Percentiles rank a stretch among this genome's conserved stretches.
Conservation (phyloP, 1,284 basidiomycete genomes). For the Melanopsichium pennsylvanicum region DNA sequence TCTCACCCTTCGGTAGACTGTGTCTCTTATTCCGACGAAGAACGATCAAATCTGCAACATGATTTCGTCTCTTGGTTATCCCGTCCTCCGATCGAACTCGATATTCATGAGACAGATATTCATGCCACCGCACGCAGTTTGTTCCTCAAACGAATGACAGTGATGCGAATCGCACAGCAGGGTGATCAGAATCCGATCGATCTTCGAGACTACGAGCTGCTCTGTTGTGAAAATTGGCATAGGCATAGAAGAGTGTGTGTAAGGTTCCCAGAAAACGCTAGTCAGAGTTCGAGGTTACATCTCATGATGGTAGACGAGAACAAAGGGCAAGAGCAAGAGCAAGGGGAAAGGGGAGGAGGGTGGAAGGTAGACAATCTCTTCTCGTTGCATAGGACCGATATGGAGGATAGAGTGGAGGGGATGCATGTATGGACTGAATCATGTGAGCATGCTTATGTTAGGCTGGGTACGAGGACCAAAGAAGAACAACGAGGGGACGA, state of each 20-base stretch:
- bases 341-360: too few relatives aligned
- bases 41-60: not conserved
- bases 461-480: not conserved
- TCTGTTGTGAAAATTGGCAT: conserved; percentile 17
- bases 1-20: too few relatives aligned
- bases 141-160: not conserved
- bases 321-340: not conserved
- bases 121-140: not conserved
- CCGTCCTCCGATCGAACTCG: conserved; percentile 16
- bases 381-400: not conserved
- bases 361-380: conserved; percentile 37
- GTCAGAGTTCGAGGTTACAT: not conserved
- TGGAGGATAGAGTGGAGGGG: not conserved
- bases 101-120: not conserved
- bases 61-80: conserved; percentile 14
- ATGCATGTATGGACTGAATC: conserved; percentile 1
- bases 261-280: not conserved
- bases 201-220: not conserved
- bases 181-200: conserved; percentile 16
- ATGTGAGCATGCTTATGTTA: too few relatives aligned
- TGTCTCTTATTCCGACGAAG: not conserved
- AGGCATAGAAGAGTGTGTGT: not conserved
- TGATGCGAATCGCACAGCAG: not conserved
- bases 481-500: not conserved
- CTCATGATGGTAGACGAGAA: conserved; percentile 1